These are phyloP conservation scores for Puccinia sorghi DNA, from an alignment of 1,284 basidiomycete species.

Conservation along the genomic window DNA sequence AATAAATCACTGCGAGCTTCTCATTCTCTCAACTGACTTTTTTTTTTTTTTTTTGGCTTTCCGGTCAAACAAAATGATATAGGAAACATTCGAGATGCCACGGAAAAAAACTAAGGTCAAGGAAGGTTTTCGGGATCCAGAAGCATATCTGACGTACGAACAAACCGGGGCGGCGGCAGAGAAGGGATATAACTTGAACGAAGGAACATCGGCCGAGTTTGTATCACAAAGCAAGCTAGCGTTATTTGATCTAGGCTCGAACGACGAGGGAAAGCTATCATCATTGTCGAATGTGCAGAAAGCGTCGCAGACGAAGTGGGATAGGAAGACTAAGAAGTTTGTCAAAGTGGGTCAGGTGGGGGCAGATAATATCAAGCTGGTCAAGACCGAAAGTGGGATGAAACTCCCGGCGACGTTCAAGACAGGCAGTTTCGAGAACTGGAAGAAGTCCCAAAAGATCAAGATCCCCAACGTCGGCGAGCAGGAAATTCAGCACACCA, in stretches of 20 bases:
- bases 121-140: constrained; percentile 70
- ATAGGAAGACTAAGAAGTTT: constrained; percentile 95
- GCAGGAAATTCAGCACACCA: constrained; percentile 61
- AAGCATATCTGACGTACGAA: constrained; percentile 88
- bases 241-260: constrained; percentile 76
- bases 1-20: not conserved
- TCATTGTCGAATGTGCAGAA: constrained; percentile 67
- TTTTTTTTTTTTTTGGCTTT: not conserved
- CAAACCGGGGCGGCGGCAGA: constrained; percentile 82
- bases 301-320: constrained; percentile 75
- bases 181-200: constrained; percentile 67
- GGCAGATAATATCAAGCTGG: constrained; percentile 90
- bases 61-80: constrained; percentile 13
- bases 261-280: constrained; percentile 67
- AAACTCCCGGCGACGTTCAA: constrained; percentile 91
- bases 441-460: constrained; percentile 76
- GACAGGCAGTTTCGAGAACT: constrained; percentile 90
- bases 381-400: constrained; percentile 87
- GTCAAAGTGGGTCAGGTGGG: constrained; percentile 79
- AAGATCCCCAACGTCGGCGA: constrained; percentile 80
- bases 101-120: constrained; percentile 62
- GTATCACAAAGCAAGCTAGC: constrained; percentile 77
- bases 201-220: constrained; percentile 65
- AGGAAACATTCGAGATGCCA: constrained; percentile 72
- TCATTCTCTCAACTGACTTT: not conserved